A percentile compares a stretch with the other conserved stretches of the same genome.
phyloP scores from a whole-genome alignment of 2,329 filamentous ascomycete genomes.

The Alternaria metachromatica region DNA sequence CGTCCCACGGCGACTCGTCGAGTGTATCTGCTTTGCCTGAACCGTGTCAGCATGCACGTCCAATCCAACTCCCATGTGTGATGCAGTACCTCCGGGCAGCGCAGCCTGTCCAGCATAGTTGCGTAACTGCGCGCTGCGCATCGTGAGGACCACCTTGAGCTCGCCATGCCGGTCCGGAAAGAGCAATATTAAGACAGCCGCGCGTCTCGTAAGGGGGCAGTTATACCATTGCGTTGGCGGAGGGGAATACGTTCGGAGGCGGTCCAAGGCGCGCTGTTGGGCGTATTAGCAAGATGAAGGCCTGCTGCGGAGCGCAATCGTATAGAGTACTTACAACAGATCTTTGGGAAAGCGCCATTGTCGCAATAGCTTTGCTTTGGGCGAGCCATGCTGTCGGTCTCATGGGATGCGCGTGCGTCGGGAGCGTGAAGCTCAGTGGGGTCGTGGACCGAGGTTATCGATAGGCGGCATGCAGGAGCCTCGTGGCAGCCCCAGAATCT shows the following conservation, averaged over 20 bases:
- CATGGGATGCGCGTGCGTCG: conserved; percentile 20
- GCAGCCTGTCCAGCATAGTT: conserved; percentile 78
- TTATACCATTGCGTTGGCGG: conserved; percentile 64
- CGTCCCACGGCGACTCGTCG: conserved; percentile 70
- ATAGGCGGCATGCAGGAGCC: conserved; percentile 10
- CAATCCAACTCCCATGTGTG: not conserved
- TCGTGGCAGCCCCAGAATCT: conserved; percentile 6
- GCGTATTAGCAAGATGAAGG: conserved; percentile 15
- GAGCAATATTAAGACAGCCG: conserved; percentile 85
- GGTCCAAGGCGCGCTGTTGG: conserved; percentile 57
- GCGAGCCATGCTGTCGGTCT: conserved; percentile 40
- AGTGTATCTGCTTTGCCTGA: conserved; percentile 62
- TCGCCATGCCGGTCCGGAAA: conserved; percentile 86
- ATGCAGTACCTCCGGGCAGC: conserved; percentile 74
- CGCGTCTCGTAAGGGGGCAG: conserved; percentile 69
- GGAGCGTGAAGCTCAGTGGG: conserved; percentile 22
- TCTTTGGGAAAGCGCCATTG: conserved; percentile 41
- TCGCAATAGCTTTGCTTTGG: conserved; percentile 33
- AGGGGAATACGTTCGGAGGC: conserved; percentile 63
- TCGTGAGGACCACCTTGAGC: conserved; percentile 70
- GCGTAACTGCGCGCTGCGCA: conserved; percentile 64
- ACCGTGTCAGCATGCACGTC: not conserved
- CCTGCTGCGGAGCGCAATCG: not conserved
- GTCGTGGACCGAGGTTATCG: conserved; percentile 35
- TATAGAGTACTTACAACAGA: conserved; percentile 30